phyloP scores from a whole-genome alignment of 495 filamentous ascomycete genomes.

The Trichoderma parareesei region DNA sequence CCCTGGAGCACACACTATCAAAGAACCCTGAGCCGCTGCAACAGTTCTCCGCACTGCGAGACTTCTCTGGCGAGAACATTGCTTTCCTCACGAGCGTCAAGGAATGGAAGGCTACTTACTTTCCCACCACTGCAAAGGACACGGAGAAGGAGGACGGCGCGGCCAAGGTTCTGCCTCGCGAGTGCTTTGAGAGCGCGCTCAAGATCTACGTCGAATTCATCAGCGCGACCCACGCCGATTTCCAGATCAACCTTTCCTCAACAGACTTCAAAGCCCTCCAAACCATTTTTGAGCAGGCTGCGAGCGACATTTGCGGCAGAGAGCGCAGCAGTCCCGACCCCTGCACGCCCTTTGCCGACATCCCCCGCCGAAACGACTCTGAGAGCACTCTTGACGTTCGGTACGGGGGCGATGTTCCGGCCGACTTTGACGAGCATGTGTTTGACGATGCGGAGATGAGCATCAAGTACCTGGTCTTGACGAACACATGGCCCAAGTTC shows the following conservation, averaged over 20 bases:
- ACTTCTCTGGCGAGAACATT: conserved; percentile 63
- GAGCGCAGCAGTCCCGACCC: conserved; percentile 2
- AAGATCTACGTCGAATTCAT: conserved; percentile 52
- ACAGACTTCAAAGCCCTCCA: conserved; percentile 24
- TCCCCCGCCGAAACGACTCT: not conserved
- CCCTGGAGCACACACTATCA: conserved; percentile 49
- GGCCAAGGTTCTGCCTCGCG: conserved; percentile 11
- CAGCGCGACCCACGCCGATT: conserved; percentile 46
- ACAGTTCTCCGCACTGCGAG: conserved; percentile 50
- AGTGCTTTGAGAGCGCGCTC: conserved; percentile 44
- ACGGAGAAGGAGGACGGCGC: not conserved
- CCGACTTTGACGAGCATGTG: conserved; percentile 37
- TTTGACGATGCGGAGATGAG: conserved; percentile 49
- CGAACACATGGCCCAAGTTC: conserved; percentile 56
- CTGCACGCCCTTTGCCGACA: conserved; percentile 4
- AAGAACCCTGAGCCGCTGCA: conserved; percentile 48
- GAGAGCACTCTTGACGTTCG: conserved; percentile 9
- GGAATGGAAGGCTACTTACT: conserved; percentile 40
- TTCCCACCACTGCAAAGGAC: conserved; percentile 20
- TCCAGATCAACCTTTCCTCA: conserved; percentile 53
- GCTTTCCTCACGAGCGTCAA: conserved; percentile 52
- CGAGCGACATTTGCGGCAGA: conserved; percentile 17
- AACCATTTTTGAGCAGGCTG: conserved; percentile 25
- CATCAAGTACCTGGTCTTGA: conserved; percentile 54
- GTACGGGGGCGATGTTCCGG: conserved; percentile 30